Evolutionary conservation across 1,284 basidiomycete species (phyloP).

Genomic region (Irpex sp.): DNA sequence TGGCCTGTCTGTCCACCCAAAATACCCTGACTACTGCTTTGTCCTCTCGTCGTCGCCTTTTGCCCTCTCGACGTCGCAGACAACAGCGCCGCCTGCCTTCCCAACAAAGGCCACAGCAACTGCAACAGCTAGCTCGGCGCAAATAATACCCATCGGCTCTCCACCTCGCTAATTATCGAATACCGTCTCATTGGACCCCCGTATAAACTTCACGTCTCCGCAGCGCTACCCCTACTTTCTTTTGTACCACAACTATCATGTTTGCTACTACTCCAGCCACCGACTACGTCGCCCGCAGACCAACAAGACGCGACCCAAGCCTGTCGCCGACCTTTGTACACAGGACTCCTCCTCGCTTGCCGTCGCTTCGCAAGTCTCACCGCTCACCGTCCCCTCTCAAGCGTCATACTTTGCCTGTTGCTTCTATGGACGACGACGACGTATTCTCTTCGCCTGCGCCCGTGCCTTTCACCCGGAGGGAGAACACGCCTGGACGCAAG

Average conservation of each 20-base stretch:
- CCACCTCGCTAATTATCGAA: conserved; percentile 13
- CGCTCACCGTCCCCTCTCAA: conserved; percentile 60
- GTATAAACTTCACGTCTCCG: conserved; percentile 9
- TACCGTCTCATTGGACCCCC: conserved; percentile 7
- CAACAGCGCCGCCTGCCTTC: conserved; percentile 2
- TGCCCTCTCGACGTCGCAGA: conserved; percentile 7
- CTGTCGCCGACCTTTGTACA: conserved; percentile 40
- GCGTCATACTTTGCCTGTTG: conserved; percentile 24
- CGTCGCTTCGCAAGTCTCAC: conserved; percentile 32
- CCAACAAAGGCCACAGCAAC: background rate
- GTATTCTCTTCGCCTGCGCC: conserved; percentile 51
- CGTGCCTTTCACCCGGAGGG: conserved; percentile 32
- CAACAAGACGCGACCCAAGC: conserved; percentile 33
- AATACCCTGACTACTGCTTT: conserved; percentile 9
- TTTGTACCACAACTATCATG: conserved; percentile 29
- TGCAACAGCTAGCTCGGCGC: background rate
- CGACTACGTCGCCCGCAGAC: conserved; percentile 31
- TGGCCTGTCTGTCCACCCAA: conserved; percentile 3
- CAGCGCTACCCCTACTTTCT: conserved; percentile 23
- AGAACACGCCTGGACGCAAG: conserved; percentile 22
- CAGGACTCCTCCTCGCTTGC: conserved; percentile 31
- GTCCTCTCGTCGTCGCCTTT: conserved; percentile 10
- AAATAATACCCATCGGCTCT: conserved; percentile 11
- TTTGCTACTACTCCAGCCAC: conserved; percentile 31
- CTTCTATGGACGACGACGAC: conserved; percentile 37